Evolutionary conservation across 495 filamentous ascomycete genomes (phyloP), one percentile per base, ranked within the genome.

Genomic region (Penicillium ucsense): DNA sequence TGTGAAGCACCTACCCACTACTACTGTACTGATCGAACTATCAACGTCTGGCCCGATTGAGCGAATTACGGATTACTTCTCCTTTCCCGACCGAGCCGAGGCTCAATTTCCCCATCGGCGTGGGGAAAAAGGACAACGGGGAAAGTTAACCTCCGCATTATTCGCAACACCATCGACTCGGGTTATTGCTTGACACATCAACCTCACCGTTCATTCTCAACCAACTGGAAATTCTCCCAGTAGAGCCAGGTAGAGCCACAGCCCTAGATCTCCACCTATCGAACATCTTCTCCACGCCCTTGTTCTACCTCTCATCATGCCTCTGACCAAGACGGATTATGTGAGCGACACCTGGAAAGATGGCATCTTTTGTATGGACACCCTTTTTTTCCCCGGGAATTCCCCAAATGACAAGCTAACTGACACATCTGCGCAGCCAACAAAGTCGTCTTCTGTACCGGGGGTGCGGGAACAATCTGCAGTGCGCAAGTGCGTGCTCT

Each of bases 391-490:
- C 10, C 20, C 8, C 10, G 4, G 43, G 11, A 11, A 28, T 29
- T 4, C 8, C 34, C 10, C 8, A 29, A 30, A 11, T 30, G 2
- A 10, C 12, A 20, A 28, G 20, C 20, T 6, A 8, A 36, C 43
- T 45, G 20, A 45, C 43, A 38, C 7, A 9, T 34, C 38, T 39
- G 38, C 8, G 5, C 59, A 90, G 86, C 79, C 47, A 83, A 87
- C 60, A 92, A 92, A 61, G 89, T 97, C 12, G 77, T 96, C 53
- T 91, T 97, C 72, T 94, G 94, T 59, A 98, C 92, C 30, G 92
- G 92, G 36, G 92, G 92, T 44, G 88, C 88, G 1, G 92, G 92
- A 35, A 84, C 88, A 9, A 98, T 98, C 54, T 94, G 92, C 66
- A 90, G 85, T 54, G 88, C 84, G 6, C 92, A 96, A 66, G 92